Conservation (phyloP, 768 basidiomycete species). For the Mycena maculata region DNA sequence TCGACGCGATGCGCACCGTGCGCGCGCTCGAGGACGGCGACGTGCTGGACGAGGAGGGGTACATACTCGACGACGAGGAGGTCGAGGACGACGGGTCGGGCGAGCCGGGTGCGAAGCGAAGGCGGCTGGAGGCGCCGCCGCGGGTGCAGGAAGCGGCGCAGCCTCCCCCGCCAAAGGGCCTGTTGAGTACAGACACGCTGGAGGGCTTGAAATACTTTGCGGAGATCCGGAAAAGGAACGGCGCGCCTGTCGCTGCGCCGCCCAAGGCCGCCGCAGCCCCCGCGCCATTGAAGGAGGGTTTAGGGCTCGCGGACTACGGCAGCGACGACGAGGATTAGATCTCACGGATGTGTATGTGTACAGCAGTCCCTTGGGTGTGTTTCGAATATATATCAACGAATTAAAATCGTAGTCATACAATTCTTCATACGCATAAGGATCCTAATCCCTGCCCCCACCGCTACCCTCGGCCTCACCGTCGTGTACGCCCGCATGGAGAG, state of each 20-base stretch:
- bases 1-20: constrained; percentile 89
- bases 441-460: constrained; percentile 40
- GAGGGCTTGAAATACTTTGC: constrained; percentile 94
- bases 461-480: constrained; percentile 47
- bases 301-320: constrained; percentile 81
- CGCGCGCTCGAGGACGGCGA: constrained; percentile 90
- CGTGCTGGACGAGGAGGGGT: constrained; percentile 53
- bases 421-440: constrained; percentile 22
- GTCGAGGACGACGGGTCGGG: constrained; percentile 47
- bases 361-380: background rate
- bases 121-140: constrained; percentile 43
- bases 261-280: constrained; percentile 46
- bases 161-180: constrained; percentile 58
- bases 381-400: constrained; percentile 21
- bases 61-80: constrained; percentile 45
- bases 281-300: constrained; percentile 54
- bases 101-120: constrained; percentile 49
- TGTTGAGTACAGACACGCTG: constrained; percentile 86
- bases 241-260: constrained; percentile 41
- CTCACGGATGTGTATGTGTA: constrained; percentile 1
- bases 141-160: constrained; percentile 43
- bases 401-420: constrained; percentile 21
- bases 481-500: constrained; percentile 46
- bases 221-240: constrained; percentile 82
- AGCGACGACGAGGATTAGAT: constrained; percentile 71